Percentiles rank a stretch among this genome's conserved stretches.
Evolutionary conservation across 306 rosid species (phyloP).

Genomic region (Vigna hirtella): DNA sequence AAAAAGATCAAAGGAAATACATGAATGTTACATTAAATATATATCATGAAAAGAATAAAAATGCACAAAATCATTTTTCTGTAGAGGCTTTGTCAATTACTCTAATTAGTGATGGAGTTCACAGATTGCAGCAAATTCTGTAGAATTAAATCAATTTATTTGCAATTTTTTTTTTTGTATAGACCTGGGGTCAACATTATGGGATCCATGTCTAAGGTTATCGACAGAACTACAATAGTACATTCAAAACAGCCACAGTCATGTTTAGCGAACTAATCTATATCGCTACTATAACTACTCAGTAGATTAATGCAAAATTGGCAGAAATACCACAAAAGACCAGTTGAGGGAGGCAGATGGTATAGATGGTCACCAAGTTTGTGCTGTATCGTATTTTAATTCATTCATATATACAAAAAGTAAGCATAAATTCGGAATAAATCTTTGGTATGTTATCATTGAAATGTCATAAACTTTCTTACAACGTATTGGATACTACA

Average conservation of each 20-base stretch:
- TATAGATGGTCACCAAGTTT: not conserved
- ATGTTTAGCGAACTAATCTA: constrained; percentile 1
- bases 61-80: not conserved
- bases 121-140: not conserved
- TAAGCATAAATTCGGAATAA: not conserved
- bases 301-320: not conserved
- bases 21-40: not conserved
- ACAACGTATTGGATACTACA: not conserved
- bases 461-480: not conserved
- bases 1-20: not conserved
- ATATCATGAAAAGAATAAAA: not conserved
- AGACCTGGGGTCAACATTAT: not conserved
- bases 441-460: not conserved
- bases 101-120: not conserved
- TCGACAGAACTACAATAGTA: not conserved
- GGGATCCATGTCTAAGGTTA: not conserved
- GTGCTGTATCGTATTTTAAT: constrained; percentile 1
- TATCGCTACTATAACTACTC: not conserved
- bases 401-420: not conserved
- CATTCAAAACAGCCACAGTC: not conserved
- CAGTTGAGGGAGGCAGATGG: not conserved
- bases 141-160: not conserved
- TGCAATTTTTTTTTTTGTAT: not conserved
- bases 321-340: not conserved
- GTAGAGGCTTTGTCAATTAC: not conserved